Percentiles rank a stretch among this genome's conserved stretches.
These are phyloP conservation scores for Nemania bipapillata DNA, from an alignment of 2,329 filamentous ascomycete genomes.

Conservation along the genomic window DNA sequence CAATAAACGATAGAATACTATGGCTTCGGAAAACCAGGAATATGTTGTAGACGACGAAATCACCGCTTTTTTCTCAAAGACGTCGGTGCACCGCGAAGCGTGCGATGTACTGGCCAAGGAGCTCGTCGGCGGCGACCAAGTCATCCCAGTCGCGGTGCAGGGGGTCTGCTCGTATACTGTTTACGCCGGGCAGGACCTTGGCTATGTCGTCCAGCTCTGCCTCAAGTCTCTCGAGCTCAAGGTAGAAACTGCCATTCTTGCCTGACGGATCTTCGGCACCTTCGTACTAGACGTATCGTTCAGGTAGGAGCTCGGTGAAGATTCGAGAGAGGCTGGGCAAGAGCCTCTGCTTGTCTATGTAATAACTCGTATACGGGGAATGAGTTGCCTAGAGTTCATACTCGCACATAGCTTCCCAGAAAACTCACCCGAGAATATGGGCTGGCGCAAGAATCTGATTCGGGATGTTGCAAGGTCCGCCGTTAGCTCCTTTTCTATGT, in stretches of 20 bases:
- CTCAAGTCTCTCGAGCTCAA: slow-evolving; percentile 19
- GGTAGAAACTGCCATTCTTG: not conserved
- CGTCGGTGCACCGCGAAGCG: slow-evolving; percentile 4
- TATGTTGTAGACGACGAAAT: too few species aligned
- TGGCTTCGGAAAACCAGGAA: too few species aligned
- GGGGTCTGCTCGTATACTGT: slow-evolving; percentile 27
- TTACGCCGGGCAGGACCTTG: slow-evolving; percentile 16
- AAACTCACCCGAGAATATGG: slow-evolving; percentile 5
- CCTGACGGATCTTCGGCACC: slow-evolving; percentile 8
- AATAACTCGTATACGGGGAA: slow-evolving; percentile 13
- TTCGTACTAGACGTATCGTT: slow-evolving; percentile 21
- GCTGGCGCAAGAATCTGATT: slow-evolving; percentile 11
- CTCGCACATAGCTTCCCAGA: slow-evolving; percentile 7
- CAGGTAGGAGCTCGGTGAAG: slow-evolving; percentile 19
- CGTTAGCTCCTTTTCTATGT: not conserved
- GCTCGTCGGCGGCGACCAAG: slow-evolving; percentile 16
- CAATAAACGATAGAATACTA: not conserved
- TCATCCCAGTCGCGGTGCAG: slow-evolving; percentile 11
- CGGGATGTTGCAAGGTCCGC: slow-evolving; percentile 2
- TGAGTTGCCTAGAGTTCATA: slow-evolving; percentile 17
- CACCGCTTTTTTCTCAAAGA: slow-evolving; percentile 12
- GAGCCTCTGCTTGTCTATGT: slow-evolving; percentile 11
- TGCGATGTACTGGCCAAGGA: slow-evolving; percentile 16
- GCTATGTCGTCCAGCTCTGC: slow-evolving; percentile 26
- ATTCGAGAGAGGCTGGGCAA: not conserved